Percentiles rank a stretch among this genome's conserved stretches.
Evolutionary conservation across 768 basidiomycete genomes (phyloP).

Genomic region (Psilocybe azurescens): DNA sequence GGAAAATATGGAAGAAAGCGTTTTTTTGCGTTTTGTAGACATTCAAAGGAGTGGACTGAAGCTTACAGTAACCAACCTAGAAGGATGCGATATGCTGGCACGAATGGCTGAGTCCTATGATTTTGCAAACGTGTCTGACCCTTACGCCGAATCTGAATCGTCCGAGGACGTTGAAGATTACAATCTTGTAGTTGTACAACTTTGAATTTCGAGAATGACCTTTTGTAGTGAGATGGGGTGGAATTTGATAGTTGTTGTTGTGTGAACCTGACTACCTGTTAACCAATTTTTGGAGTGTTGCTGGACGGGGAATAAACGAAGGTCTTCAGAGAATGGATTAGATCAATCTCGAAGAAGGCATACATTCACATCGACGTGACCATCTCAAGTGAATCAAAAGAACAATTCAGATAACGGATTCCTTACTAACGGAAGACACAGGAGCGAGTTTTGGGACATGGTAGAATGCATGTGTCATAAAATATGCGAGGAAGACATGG

Average conservation of each 20-base stretch:
- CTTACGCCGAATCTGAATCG: not conserved
- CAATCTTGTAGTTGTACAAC: no score
- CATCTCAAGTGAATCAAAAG: not conserved
- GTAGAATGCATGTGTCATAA: constrained; percentile 23
- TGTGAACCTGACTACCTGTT: no score
- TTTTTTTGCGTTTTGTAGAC: not conserved
- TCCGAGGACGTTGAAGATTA: not conserved
- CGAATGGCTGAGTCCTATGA: not conserved
- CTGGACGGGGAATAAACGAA: not conserved
- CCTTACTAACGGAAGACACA: not conserved
- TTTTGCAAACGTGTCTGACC: not conserved
- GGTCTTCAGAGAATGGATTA: not conserved
- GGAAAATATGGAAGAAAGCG: not conserved
- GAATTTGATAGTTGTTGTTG: no score
- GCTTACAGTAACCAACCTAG: not conserved
- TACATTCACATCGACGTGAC: not conserved
- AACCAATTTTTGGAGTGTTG: no score
- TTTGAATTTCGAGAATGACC: no score
- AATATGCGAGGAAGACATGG: constrained; percentile 17
- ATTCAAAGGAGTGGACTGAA: not conserved
- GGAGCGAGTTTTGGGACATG: constrained; percentile 1
- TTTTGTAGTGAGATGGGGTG: no score
- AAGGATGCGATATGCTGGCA: not conserved
- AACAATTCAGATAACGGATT: no score
- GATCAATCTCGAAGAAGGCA: not conserved